These are phyloP conservation scores for Pleurotus platypus DNA, from an alignment of 768 basidiomycete species.

Conservation along the genomic window DNA sequence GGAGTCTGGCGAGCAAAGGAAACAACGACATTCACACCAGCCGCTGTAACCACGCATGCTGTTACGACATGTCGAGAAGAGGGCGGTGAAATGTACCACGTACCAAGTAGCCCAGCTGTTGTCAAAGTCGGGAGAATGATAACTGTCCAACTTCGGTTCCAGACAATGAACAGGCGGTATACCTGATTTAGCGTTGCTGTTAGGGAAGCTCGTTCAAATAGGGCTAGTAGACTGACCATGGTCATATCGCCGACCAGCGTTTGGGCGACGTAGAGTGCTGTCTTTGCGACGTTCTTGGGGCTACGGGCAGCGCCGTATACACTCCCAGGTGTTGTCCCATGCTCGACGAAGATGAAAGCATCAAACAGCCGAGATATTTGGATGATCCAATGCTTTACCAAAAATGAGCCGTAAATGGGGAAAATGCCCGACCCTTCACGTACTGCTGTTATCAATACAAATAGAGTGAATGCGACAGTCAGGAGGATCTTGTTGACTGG, in stretches of 20 bases:
- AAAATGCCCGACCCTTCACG: neutral
- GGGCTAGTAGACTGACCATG: neutral
- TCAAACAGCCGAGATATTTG: slow-evolving; percentile 7
- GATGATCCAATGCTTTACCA: slow-evolving; percentile 5
- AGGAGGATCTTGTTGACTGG: slow-evolving; percentile 1
- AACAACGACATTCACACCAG: slow-evolving; percentile 1
- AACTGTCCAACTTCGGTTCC: slow-evolving; percentile 4
- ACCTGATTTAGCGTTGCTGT: neutral
- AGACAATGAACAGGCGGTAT: slow-evolving; percentile 5
- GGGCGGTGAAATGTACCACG: neutral
- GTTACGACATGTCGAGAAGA: neutral
- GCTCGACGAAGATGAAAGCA: slow-evolving; percentile 1
- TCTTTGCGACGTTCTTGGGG: slow-evolving; percentile 5
- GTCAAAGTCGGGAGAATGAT: neutral
- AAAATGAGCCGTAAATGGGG: neutral
- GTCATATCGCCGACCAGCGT: slow-evolving; percentile 5
- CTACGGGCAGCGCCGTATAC: neutral
- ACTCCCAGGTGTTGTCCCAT: neutral
- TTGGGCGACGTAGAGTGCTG: slow-evolving; percentile 6
- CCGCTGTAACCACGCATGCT: neutral
- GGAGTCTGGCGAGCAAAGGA: slow-evolving; percentile 2
- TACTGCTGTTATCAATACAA: slow-evolving; percentile 5
- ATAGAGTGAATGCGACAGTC: slow-evolving; percentile 1
- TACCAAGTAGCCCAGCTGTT: slow-evolving; percentile 5
- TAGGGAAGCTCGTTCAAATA: neutral